Conservation (phyloP, 2,329 filamentous ascomycete genomes). For the Diaporthe vaccinii region DNA sequence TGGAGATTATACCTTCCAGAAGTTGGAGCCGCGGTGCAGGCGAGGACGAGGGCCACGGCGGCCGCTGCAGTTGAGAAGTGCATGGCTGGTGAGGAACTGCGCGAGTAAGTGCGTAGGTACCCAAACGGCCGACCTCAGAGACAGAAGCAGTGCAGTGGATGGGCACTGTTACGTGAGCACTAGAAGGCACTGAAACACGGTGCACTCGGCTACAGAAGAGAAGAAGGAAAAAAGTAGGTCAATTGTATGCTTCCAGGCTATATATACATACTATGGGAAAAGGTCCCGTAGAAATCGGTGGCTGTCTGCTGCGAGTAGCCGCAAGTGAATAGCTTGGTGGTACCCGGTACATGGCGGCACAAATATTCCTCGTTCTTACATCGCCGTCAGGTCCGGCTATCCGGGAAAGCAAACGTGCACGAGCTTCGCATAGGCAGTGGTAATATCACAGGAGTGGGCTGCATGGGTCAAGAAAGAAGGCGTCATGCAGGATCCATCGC, state of each 20-base stretch:
- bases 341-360: background rate
- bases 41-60: constrained; percentile 20
- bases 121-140: background rate
- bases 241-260: background rate
- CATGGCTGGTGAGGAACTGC: background rate
- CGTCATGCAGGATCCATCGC: constrained; percentile 19
- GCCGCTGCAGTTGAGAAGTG: constrained; percentile 32
- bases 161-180: background rate
- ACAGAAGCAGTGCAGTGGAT: background rate
- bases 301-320: background rate
- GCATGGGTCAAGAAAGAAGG: background rate
- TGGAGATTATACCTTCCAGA: constrained; percentile 33
- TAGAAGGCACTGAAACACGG: background rate
- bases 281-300: background rate
- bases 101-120: background rate
- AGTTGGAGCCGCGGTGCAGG: constrained; percentile 30
- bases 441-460: constrained; percentile 14
- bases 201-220: background rate
- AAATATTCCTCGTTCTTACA: background rate
- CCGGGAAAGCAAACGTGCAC: background rate
- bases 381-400: background rate
- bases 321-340: background rate
- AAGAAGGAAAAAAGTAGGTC: background rate
- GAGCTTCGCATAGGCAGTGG: background rate
- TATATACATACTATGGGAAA: background rate